Base-by-base conservation (phyloP, 1,139 yeast species). In the Taphrina betulina region DNA sequence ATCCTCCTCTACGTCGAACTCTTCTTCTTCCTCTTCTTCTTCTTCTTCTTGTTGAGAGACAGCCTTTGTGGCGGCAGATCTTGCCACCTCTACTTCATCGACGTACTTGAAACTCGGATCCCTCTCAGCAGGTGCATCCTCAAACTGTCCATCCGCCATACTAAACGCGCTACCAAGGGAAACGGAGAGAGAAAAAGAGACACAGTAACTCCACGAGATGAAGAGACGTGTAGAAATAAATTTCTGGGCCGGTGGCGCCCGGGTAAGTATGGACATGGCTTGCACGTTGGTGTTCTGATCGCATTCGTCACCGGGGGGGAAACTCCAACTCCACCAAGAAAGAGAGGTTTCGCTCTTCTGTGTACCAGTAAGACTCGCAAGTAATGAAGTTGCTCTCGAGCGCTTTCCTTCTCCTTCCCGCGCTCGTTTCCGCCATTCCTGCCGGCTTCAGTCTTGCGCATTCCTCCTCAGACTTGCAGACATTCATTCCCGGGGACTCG, bases 401-500 rank as follows among this genome's bases (percentile, higher is more conserved):
- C 23, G 45, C 35, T 2, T 22, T 43, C 28, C 7, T 33, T 19
- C 29, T 43, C 20, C 12, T 43, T 5, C 48, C 38, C 12, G 29
- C 26, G 29, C 26, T 43, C 24, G 17, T 24, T 20, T 17, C 22
- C 28, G 45, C 45, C 16, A 23, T 41, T n/a, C 35, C 35, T 14
- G n/a, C n/a, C n/a, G 34, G 23, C 5, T 16, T n/a, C 10, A 17
- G 24, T 5, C n/a, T 2, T 2, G 22, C 42, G 7, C 10, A 10
- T 10, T 31, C 43, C 23, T 24, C 16, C n/a, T 31, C 16, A 5
- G 46, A 40, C 17, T 20, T 50, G 26, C 54, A 34, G 37, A 40
- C 54, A n/a, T 50, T 26, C 34, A 52, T 92, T 29, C 95, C 96
- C 1, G 98, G 98, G 5, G 87, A 80, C 63, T 85, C 96, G 0